phyloP scores from a whole-genome alignment of 768 basidiomycete genomes.

The Suillus subalutaceus region DNA sequence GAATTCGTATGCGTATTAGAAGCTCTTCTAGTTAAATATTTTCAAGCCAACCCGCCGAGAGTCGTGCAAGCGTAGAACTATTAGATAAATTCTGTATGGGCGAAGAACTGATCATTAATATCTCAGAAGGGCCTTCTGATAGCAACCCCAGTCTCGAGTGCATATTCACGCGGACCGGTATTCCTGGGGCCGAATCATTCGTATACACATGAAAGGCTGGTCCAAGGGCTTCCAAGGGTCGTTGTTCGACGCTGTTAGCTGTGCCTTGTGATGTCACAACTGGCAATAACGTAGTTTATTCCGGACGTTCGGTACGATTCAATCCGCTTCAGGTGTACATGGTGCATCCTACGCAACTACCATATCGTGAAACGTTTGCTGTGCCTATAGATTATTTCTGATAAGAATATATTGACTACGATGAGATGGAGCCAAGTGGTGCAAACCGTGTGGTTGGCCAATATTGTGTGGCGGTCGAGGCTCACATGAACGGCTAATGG shows the following conservation, averaged over 20 bases:
- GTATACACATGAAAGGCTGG: not conserved
- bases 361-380: not conserved
- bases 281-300: not conserved
- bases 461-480: not conserved
- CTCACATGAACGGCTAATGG: not conserved
- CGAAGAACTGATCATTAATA: not conserved
- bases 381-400: not conserved
- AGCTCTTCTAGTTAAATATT: not conserved
- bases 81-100: too few species aligned
- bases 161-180: not conserved
- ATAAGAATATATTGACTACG: not conserved
- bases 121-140: not conserved
- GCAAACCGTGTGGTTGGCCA: not conserved
- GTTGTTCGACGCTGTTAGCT: not conserved
- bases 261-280: constrained; percentile 6
- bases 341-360: not conserved
- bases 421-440: not conserved
- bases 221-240: not conserved
- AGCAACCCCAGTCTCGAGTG: not conserved
- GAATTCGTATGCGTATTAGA: not conserved
- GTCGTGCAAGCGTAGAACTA: not conserved
- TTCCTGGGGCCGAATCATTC: constrained; percentile 1
- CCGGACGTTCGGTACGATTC: constrained; percentile 5
- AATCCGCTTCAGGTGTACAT: not conserved
- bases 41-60: not conserved